These are phyloP conservation scores for Medicago truncatula DNA, from an alignment of 306 rosid genomes.

Conservation along the genomic window MtrunA17r5.0-ANR NC_053042.1:43835001-43835500, in stretches of 20 bases:
- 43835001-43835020: slow-evolving; percentile 10
- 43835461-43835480: slow-evolving; percentile 70
- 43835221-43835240: slow-evolving; percentile 51
- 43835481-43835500: slow-evolving; percentile 58
- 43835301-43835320: slow-evolving; percentile 67
- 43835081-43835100: slow-evolving; percentile 40
- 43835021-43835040: not conserved
- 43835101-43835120: not conserved
- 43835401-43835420: slow-evolving; percentile 30
- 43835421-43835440: not conserved
- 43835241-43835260: slow-evolving; percentile 47
- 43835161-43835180: slow-evolving; percentile 35
- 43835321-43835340: slow-evolving; percentile 73
- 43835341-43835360: slow-evolving; percentile 15
- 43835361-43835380: not conserved
- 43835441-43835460: slow-evolving; percentile 29
- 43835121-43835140: slow-evolving; percentile 38
- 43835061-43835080: slow-evolving; percentile 4
- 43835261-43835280: slow-evolving; percentile 43
- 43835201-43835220: slow-evolving; percentile 51
- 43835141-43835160: slow-evolving; percentile 30
- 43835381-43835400: not conserved
- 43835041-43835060: not conserved
- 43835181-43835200: slow-evolving; percentile 52
- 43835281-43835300: slow-evolving; percentile 54